Percentiles rank a stretch among this genome's conserved stretches.
phyloP scores from a whole-genome alignment of 345 rosid species.

The Odontarrhena argentea region DNA sequence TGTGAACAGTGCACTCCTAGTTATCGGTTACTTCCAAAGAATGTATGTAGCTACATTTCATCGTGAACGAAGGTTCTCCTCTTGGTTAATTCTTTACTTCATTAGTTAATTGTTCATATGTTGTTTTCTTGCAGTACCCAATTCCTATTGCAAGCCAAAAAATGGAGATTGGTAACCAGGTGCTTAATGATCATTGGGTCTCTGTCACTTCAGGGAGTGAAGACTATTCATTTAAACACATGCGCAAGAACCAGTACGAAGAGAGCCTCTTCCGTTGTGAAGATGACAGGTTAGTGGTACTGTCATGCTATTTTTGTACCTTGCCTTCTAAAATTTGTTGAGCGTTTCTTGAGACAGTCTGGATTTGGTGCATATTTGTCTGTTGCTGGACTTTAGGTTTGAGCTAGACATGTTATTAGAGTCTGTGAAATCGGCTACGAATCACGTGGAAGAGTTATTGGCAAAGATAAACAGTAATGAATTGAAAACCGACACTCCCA shows the following conservation, averaged over 20 bases:
- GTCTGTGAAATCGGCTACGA: conserved; percentile 78
- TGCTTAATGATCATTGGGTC: conserved; percentile 96
- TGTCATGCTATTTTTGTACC: not conserved
- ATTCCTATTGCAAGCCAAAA: conserved; percentile 82
- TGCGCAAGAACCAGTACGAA: conserved; percentile 98
- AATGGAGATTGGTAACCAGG: conserved; percentile 77
- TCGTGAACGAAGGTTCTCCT: not conserved
- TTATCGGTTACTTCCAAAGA: conserved; percentile 90
- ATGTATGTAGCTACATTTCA: conserved; percentile 50
- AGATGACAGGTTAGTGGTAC: conserved; percentile 78
- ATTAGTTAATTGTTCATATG: conserved; percentile 25
- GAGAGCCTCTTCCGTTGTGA: conserved; percentile 94
- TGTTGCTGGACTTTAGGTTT: conserved; percentile 58
- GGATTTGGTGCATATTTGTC: conserved; percentile 24
- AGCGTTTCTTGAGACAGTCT: conserved; percentile 11
- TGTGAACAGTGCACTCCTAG: conserved; percentile 98
- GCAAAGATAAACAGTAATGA: conserved; percentile 70
- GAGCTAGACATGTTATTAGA: conserved; percentile 98
- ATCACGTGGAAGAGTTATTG: conserved; percentile 81
- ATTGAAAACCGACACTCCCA: conserved; percentile 58
- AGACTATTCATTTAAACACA: conserved; percentile 98
- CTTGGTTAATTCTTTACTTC: conserved; percentile 23
- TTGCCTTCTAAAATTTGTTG: conserved; percentile 17
- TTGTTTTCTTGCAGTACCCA: conserved; percentile 67
- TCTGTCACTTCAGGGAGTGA: conserved; percentile 99